phyloP scores from a whole-genome alignment of 805 yeast genomes.

The Barnettozyma californica region DNA sequence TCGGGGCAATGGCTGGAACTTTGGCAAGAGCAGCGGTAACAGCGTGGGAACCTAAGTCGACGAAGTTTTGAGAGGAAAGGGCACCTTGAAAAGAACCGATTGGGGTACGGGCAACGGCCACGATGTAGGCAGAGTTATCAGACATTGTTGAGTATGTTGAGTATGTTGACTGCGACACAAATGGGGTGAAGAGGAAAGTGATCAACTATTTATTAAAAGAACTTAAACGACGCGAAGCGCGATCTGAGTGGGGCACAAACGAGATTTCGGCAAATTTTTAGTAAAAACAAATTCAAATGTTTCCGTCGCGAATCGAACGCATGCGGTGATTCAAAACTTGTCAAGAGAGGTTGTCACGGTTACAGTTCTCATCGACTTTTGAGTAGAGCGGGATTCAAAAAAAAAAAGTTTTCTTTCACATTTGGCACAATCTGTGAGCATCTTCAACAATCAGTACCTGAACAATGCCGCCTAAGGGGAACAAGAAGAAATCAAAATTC shows the following conservation, averaged over 20 bases:
- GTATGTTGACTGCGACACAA: background rate
- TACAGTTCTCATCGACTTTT: background rate
- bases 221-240: background rate
- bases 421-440: background rate
- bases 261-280: background rate
- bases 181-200: background rate
- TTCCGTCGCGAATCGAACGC: background rate
- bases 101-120: slow-evolving; percentile 90
- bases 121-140: slow-evolving; percentile 66
- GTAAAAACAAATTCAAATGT: too few relatives aligned
- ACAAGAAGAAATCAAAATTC: background rate
- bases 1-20: slow-evolving; percentile 74
- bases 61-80: slow-evolving; percentile 66
- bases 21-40: slow-evolving; percentile 82
- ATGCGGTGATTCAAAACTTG: too few relatives aligned
- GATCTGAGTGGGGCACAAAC: background rate
- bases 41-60: slow-evolving; percentile 89
- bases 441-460: background rate
- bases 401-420: background rate
- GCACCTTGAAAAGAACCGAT: slow-evolving; percentile 91
- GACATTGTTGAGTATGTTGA: background rate
- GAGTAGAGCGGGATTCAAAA: background rate
- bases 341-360: background rate
- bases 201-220: background rate
- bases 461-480: slow-evolving; percentile 9